Evolutionary conservation across 805 yeast species (phyloP).

Genomic region (Metschnikowia gruessii): DNA sequence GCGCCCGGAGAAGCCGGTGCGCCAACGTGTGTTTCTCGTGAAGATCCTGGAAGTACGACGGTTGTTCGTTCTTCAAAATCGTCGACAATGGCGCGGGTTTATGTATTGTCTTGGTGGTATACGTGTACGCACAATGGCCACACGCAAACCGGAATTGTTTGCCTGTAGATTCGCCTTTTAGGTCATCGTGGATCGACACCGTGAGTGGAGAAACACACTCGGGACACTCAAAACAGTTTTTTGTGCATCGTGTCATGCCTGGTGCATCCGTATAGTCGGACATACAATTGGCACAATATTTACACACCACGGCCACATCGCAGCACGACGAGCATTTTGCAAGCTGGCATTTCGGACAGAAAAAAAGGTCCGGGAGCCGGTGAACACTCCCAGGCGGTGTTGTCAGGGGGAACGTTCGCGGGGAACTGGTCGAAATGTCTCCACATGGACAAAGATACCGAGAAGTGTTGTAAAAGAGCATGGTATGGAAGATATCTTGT

Average conservation of each 20-base stretch:
- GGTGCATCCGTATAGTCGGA: constrained; percentile 30
- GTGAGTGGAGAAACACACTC: constrained; percentile 28
- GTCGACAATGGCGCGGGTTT: constrained; percentile 20
- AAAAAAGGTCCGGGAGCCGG: constrained; percentile 27
- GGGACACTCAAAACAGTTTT: constrained; percentile 42
- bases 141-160: constrained; percentile 16
- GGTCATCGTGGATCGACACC: constrained; percentile 22
- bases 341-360: constrained; percentile 38
- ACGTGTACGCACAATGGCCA: constrained; percentile 14
- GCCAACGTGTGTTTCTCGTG: constrained; percentile 9
- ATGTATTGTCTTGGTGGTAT: constrained; percentile 14
- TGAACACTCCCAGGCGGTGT: constrained; percentile 8
- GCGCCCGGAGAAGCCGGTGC: constrained; percentile 4
- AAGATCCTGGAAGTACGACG: constrained; percentile 12
- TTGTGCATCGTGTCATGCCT: constrained; percentile 27
- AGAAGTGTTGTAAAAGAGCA: constrained; percentile 12
- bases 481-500: background rate
- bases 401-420: constrained; percentile 6
- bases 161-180: constrained; percentile 8
- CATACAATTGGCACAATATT: constrained; percentile 40
- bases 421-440: background rate
- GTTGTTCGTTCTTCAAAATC: constrained; percentile 14
- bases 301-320: constrained; percentile 24
- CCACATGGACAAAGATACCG: constrained; percentile 18
- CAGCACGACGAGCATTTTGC: constrained; percentile 30